Evolutionary conservation across 176 grass and related monocot species (phyloP).

Genomic region (Ampelocalamus luodianensis): DNA sequence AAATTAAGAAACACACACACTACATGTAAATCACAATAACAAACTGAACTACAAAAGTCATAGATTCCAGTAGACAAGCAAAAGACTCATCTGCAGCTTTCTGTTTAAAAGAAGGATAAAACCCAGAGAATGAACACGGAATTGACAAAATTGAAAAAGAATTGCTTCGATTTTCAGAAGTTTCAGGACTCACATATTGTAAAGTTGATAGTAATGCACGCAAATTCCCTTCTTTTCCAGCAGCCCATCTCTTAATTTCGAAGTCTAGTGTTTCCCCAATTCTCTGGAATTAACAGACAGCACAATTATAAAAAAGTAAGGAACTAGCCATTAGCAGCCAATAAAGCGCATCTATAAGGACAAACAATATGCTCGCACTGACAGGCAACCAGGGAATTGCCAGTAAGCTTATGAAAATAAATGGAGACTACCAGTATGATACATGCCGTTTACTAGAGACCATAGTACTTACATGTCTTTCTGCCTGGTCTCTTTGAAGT

Average conservation of each 20-base stretch:
- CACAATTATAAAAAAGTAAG: constrained; percentile 1
- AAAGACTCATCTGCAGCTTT: neutral
- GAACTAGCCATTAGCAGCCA: constrained; percentile 25
- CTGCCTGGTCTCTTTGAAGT: constrained; percentile 73
- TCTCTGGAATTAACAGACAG: constrained; percentile 74
- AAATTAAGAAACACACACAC: constrained; percentile 15
- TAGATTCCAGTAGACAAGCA: neutral
- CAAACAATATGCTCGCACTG: neutral
- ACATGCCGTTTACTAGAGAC: neutral
- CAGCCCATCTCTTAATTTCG: constrained; percentile 96
- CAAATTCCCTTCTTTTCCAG: constrained; percentile 99
- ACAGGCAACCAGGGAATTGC: neutral
- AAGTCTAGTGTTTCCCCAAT: constrained; percentile 81
- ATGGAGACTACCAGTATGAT: neutral
- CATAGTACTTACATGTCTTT: constrained; percentile 71
- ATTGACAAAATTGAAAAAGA: neutral
- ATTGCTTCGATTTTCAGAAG: constrained; percentile 25
- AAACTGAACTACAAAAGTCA: neutral
- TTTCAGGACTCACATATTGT: constrained; percentile 83
- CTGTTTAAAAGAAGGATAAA: constrained; percentile 3
- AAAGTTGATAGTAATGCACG: constrained; percentile 88
- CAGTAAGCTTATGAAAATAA: constrained; percentile 25
- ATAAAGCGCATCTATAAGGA: constrained; percentile 18
- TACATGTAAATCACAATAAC: neutral
- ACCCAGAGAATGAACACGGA: constrained; percentile 17